phyloP scores from a whole-genome alignment of 1,284 basidiomycete genomes.

The Trichosporon ovoides region DNA sequence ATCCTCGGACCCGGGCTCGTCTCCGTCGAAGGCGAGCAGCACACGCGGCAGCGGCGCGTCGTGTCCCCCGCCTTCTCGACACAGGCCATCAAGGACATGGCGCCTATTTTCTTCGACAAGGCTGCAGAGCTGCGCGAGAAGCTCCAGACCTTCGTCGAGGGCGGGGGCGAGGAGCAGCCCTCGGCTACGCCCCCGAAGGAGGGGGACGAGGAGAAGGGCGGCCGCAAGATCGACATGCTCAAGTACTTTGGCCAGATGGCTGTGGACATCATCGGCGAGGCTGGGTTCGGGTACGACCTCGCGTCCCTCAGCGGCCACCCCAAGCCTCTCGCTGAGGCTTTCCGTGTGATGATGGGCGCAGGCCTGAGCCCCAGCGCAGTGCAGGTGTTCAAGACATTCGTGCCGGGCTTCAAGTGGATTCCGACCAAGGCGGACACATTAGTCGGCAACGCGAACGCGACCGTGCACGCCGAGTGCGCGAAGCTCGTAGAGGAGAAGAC shows the following conservation, averaged over 20 bases:
- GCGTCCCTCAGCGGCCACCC: slow-evolving; percentile 20
- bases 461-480: slow-evolving; percentile 17
- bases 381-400: slow-evolving; percentile 58
- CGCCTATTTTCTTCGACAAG: slow-evolving; percentile 60
- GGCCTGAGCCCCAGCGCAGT: slow-evolving; percentile 49
- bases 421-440: neutral
- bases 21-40: slow-evolving; percentile 49
- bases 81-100: slow-evolving; percentile 30
- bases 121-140: slow-evolving; percentile 54
- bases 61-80: slow-evolving; percentile 48
- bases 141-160: slow-evolving; percentile 60
- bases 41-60: slow-evolving; percentile 53
- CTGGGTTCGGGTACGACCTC: slow-evolving; percentile 61
- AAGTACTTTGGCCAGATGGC: slow-evolving; percentile 59
- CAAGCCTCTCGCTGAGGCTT: slow-evolving; percentile 40
- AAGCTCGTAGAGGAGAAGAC: slow-evolving; percentile 57
- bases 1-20: slow-evolving; percentile 19
- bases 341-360: slow-evolving; percentile 12
- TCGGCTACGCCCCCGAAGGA: slow-evolving; percentile 14
- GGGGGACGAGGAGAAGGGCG: slow-evolving; percentile 9
- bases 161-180: slow-evolving; percentile 50
- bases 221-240: slow-evolving; percentile 53
- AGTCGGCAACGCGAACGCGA: neutral
- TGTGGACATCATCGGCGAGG: slow-evolving; percentile 63
- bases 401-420: slow-evolving; percentile 55